Percentiles rank a stretch among this genome's conserved stretches.
Evolutionary conservation across 805 yeast species (phyloP).

Genomic region (Brettanomyces anomalus): DNA sequence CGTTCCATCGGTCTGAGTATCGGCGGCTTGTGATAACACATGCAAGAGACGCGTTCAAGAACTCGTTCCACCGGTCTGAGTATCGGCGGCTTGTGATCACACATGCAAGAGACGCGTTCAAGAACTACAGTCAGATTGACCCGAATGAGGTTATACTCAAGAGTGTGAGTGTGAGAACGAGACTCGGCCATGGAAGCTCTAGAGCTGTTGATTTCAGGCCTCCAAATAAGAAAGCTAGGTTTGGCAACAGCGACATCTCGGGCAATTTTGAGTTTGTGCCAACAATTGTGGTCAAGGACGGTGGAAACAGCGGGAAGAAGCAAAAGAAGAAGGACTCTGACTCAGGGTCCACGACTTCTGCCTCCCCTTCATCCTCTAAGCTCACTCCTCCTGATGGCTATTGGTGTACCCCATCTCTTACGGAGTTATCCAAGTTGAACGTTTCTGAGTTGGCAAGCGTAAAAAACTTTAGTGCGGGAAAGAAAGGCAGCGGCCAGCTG

Average conservation of each 20-base stretch:
- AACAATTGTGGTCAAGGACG: background rate
- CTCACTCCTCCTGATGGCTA: conserved; percentile 31
- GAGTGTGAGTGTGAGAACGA: background rate
- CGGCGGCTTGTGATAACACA: conserved; percentile 19
- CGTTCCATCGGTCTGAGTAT: conserved; percentile 14
- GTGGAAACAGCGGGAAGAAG: background rate
- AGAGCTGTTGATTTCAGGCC: conserved; percentile 2
- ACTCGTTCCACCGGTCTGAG: conserved; percentile 15
- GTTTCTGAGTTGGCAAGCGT: conserved; percentile 42
- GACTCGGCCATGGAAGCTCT: background rate
- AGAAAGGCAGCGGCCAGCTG: conserved; percentile 59
- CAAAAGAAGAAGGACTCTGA: too few species aligned
- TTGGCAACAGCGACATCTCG: background rate
- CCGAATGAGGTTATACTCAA: conserved; percentile 21
- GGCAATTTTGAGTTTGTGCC: background rate
- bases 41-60: conserved; percentile 17
- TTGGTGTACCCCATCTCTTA: conserved; percentile 65
- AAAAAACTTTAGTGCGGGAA: conserved; percentile 59
- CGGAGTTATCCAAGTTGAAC: conserved; percentile 35
- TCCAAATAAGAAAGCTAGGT: conserved; percentile 1
- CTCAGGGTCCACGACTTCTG: too few species aligned
- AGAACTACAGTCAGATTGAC: conserved; percentile 21
- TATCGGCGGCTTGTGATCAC: conserved; percentile 19
- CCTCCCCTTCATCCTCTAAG: background rate
- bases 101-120: conserved; percentile 17